Evolutionary conservation across 352 stramenopile genomes (phyloP), one percentile per base, ranked within the genome.

Genomic region (Phytophthora hybrid): DNA sequence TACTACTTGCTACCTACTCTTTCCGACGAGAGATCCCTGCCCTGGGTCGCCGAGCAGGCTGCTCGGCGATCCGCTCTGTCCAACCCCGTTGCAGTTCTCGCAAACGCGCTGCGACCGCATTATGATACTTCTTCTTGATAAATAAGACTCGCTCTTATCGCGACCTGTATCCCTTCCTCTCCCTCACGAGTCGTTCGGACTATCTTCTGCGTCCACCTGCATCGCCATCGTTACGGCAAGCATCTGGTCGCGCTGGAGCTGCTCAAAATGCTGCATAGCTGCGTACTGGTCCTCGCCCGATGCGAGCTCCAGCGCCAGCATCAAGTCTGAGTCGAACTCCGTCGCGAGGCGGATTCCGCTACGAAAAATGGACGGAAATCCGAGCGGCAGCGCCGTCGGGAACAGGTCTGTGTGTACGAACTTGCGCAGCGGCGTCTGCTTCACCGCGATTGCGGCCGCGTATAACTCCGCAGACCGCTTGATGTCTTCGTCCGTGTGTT

Each of bases 241-340:
- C 63, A 85, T 71, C 37, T 91, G 76, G 49, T 90, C 83, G 9
- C 75, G 80, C 8, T 80, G 77, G 37, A 89, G 66, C 61, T 91
- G 83, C 47, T 90, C 81, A 67, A 82, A 91, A 60, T 86, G 75
- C 46, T 85, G 81, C 71, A 91, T 77, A n/a, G 85, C 85, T 13
- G 80, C 85, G 65, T 88, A 84, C 63, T 93, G 85, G 54, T 93
- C 85, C 58, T 91, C 80, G 6, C 81, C 85, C 1, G 83, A 88
- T 53, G 83, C 79, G 31, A 92, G 46, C 58, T 93, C 83, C n/a
- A 93, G 63, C 21, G 85, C 85, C 8, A 93, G 66, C 73, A 90
- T 77, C 46, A 91, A 67, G 44, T 93, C 85, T 21, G 80, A 75
- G 53, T 93, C 85, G 26, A 84, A 82, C 64, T 90, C 77, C 4